Conservation (phyloP, 257 asterid genomes). For the Salvia rosmarinus region DNA sequence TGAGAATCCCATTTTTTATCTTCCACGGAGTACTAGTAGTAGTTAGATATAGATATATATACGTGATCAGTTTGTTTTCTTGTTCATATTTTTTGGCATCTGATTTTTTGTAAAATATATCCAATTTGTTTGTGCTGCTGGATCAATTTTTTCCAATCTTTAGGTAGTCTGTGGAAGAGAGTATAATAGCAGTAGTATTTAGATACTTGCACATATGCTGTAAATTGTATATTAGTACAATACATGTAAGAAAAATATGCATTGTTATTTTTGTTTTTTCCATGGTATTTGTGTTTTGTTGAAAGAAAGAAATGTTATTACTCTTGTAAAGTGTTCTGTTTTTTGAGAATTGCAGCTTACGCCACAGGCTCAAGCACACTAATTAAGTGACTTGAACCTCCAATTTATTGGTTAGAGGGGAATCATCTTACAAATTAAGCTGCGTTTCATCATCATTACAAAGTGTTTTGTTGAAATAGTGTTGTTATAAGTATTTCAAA, state of each 20-base stretch:
- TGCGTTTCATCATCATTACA: too few relatives aligned
- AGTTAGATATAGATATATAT: background rate
- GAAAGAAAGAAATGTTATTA: too few relatives aligned
- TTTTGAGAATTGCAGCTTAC: too few relatives aligned
- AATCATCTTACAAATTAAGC: too few relatives aligned
- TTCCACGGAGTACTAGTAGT: slow-evolving; percentile 37
- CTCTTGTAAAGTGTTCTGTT: too few relatives aligned
- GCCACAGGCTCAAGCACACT: too few relatives aligned
- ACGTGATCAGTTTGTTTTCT: background rate
- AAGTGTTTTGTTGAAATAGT: too few relatives aligned
- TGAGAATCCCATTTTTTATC: slow-evolving; percentile 59
- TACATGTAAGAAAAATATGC: slow-evolving; percentile 21
- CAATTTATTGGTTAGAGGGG: too few relatives aligned
- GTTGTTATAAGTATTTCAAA: too few relatives aligned
- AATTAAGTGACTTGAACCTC: too few relatives aligned
- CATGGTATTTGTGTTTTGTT: too few relatives aligned
- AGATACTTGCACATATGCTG: slow-evolving; percentile 47
- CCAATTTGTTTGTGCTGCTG: slow-evolving; percentile 38
- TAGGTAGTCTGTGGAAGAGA: slow-evolving; percentile 26
- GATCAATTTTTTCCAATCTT: slow-evolving; percentile 27
- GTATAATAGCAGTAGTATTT: slow-evolving; percentile 32
- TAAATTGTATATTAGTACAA: slow-evolving; percentile 55
- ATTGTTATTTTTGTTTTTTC: background rate
- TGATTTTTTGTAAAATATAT: slow-evolving; percentile 33
- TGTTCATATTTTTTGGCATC: background rate